Percentiles rank a stretch among this genome's conserved stretches.
phyloP scores from a whole-genome alignment of 2,329 filamentous ascomycete species.

The Paraphoma chrysanthemicola region DNA sequence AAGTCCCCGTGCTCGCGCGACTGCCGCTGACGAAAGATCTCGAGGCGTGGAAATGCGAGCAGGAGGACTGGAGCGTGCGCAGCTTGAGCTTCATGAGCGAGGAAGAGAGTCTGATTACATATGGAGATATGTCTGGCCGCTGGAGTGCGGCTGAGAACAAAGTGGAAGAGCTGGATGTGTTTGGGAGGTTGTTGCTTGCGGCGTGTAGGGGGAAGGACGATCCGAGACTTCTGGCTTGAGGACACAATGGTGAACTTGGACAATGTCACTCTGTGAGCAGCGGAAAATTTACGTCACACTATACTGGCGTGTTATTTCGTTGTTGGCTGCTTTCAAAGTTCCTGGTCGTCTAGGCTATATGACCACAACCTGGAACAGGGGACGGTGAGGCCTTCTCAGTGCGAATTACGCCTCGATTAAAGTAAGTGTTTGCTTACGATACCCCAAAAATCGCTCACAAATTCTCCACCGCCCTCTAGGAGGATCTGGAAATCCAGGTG shows the following conservation, averaged over 20 bases:
- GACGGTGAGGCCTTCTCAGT: too few species aligned
- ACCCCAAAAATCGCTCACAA: slow-evolving; percentile 27
- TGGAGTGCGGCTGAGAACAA: slow-evolving; percentile 18
- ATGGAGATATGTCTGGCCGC: slow-evolving; percentile 22
- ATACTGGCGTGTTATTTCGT: too few species aligned
- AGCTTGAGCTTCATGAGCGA: slow-evolving; percentile 6
- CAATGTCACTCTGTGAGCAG: too few species aligned
- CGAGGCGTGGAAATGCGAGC: slow-evolving; percentile 19
- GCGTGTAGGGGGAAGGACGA: slow-evolving; percentile 32
- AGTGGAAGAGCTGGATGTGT: slow-evolving; percentile 21
- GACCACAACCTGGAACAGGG: too few species aligned
- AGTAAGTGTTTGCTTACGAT: not conserved
- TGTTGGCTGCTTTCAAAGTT: too few species aligned
- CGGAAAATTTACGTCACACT: too few species aligned
- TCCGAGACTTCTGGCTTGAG: slow-evolving; percentile 21
- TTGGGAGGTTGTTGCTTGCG: slow-evolving; percentile 32
- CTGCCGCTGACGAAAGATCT: slow-evolving; percentile 28
- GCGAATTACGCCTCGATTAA: too few species aligned
- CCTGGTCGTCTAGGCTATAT: too few species aligned
- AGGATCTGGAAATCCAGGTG: slow-evolving; percentile 20
- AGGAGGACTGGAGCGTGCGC: slow-evolving; percentile 17
- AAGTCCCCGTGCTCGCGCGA: slow-evolving; percentile 27
- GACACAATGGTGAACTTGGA: not conserved
- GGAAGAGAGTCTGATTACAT: slow-evolving; percentile 24
- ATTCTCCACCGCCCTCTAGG: slow-evolving; percentile 35